Conservation (phyloP, 306 rosid species). For the Rosa multiflora region DNA sequence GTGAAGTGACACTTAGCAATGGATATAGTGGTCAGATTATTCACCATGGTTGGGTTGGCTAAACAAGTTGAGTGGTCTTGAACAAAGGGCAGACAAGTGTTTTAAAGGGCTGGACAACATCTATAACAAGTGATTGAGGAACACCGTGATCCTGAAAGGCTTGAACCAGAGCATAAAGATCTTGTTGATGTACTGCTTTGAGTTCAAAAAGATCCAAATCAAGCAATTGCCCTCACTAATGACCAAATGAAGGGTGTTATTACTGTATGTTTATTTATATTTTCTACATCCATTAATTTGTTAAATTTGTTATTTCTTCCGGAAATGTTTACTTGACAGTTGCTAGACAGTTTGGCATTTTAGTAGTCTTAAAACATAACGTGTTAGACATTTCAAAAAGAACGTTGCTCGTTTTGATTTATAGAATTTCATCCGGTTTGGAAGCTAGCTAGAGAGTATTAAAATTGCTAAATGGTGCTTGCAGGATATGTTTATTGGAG, state of each 20-base stretch:
- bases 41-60: constrained; percentile 29
- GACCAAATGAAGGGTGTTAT: constrained; percentile 36
- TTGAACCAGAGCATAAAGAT: constrained; percentile 27
- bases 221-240: constrained; percentile 11
- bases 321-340: no score
- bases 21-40: no score
- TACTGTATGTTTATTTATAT: constrained; percentile 17
- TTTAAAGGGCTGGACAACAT: constrained; percentile 32
- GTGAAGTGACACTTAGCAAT: background rate
- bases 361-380: background rate
- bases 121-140: constrained; percentile 44
- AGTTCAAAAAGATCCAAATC: constrained; percentile 35
- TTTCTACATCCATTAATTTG: no score
- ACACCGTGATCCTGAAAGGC: constrained; percentile 17
- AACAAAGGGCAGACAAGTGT: constrained; percentile 26
- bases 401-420: background rate
- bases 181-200: constrained; percentile 42
- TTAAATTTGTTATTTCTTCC: no score
- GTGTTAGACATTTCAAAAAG: no score
- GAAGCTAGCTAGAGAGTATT: background rate
- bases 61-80: constrained; percentile 32
- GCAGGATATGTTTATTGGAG: constrained; percentile 28
- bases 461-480: background rate
- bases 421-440: background rate
- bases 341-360: no score